phyloP scores from a whole-genome alignment of 164 flowering plant genomes.

The Umbilicus rupestris region DNA sequence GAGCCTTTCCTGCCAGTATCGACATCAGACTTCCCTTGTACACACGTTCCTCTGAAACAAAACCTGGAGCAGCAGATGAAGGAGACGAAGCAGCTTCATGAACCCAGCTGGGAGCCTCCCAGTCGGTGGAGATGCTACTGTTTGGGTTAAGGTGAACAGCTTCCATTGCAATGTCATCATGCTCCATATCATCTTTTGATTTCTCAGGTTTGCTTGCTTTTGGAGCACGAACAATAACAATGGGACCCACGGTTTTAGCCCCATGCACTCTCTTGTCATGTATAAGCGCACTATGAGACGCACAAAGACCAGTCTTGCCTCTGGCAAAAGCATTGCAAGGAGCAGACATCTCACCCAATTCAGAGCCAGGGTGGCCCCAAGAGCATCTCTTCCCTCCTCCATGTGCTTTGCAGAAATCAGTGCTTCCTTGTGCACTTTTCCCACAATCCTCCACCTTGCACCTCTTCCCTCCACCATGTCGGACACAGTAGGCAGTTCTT shows the following conservation, averaged over 20 bases:
- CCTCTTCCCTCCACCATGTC: slow-evolving; percentile 95
- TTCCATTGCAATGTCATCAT: slow-evolving; percentile 40
- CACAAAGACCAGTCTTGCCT: slow-evolving; percentile 80
- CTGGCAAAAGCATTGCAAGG: slow-evolving; percentile 80
- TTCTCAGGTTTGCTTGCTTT: slow-evolving; percentile 19
- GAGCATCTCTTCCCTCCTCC: slow-evolving; percentile 92
- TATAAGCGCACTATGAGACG: slow-evolving; percentile 61
- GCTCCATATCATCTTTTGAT: slow-evolving; percentile 21
- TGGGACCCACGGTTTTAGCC: slow-evolving; percentile 50
- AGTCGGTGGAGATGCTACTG: background rate
- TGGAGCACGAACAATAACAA: slow-evolving; percentile 22
- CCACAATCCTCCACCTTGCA: slow-evolving; percentile 72
- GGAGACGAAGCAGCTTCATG: background rate
- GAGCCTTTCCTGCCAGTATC: background rate
- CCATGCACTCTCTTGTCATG: slow-evolving; percentile 93
- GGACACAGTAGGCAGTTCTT: slow-evolving; percentile 73
- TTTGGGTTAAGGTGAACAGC: slow-evolving; percentile 11
- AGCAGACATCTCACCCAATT: slow-evolving; percentile 28
- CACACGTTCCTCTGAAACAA: background rate
- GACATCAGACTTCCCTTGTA: slow-evolving; percentile 7
- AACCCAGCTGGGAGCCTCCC: background rate
- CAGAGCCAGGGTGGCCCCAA: slow-evolving; percentile 76
- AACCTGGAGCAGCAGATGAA: background rate
- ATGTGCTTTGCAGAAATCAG: slow-evolving; percentile 89
- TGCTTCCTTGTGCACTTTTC: slow-evolving; percentile 92